phyloP scores from a whole-genome alignment of 768 basidiomycete genomes.

The Collybia sordida region DNA sequence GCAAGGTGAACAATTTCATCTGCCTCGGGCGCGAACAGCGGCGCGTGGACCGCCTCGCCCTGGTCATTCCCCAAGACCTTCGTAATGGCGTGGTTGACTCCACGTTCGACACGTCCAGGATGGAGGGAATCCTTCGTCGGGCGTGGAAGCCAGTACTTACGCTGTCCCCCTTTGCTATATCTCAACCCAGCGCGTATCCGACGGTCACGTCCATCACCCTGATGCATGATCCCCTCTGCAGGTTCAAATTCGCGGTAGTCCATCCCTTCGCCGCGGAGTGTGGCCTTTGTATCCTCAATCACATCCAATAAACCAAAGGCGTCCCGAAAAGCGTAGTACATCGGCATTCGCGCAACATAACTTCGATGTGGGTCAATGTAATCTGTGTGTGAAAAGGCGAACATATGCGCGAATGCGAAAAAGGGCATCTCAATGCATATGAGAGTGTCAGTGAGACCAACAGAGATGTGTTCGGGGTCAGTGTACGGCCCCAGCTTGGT shows the following conservation, averaged over 20 bases:
- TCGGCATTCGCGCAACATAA: constrained; percentile 87
- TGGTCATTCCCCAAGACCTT: constrained; percentile 41
- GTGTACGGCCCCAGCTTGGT: constrained; percentile 83
- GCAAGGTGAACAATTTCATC: constrained; percentile 66
- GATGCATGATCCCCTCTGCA: constrained; percentile 89
- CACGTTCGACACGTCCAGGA: constrained; percentile 37
- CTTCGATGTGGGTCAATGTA: constrained; percentile 60
- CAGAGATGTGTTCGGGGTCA: constrained; percentile 84
- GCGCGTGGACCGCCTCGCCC: constrained; percentile 67
- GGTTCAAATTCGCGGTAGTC: constrained; percentile 97
- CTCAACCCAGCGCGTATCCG: constrained; percentile 90
- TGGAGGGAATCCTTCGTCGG: constrained; percentile 40
- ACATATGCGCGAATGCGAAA: constrained; percentile 93
- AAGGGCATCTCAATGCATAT: constrained; percentile 98
- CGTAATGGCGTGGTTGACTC: constrained; percentile 40
- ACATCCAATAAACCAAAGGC: constrained; percentile 88
- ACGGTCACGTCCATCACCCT: constrained; percentile 81
- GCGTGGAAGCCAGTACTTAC: constrained; percentile 95
- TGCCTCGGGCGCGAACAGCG: constrained; percentile 64
- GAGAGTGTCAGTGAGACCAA: constrained; percentile 86
- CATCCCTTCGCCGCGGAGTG: constrained; percentile 86
- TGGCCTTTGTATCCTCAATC: constrained; percentile 78
- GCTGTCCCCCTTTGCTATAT: constrained; percentile 86
- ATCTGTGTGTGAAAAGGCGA: constrained; percentile 90
- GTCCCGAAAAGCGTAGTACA: constrained; percentile 85